Base-by-base conservation (phyloP, 768 basidiomycete genomes). In the Podaxis sp. region DNA sequence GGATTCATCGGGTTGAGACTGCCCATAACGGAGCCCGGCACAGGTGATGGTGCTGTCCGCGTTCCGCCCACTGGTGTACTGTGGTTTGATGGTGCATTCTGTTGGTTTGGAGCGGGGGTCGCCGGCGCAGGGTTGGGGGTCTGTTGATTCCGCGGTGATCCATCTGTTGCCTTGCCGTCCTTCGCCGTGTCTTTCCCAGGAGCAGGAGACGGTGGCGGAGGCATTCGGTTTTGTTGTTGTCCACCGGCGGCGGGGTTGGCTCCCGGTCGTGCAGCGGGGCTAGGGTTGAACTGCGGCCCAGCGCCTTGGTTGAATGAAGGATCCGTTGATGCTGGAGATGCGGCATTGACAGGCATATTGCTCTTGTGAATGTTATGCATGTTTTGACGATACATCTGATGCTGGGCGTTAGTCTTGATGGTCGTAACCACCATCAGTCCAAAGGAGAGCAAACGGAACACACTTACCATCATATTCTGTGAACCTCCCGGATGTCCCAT, bases 301-400 rank as follows among this genome's bases (percentile, higher is more conserved):
- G 50, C 35, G 6, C 37, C 50, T 11, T 50, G 28, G 18, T 54
- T 54, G 32, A 60, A 60, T 4, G 59, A 36, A 21, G 59, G 42
- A 23, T 60, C 59, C 25, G 36, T 23, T 11, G 79, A 68, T 63
- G 75, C 69, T 13, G 83, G 82, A n/a, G 82, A 82, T 13, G 74
- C 73, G 14, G 73, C 75, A 50, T 73, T 76, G 6, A 70, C 71
- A 0, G 72, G 71, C 40, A 75, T 66, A 13, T 64, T 69, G 58
- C 70, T 74, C 59, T 79, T 73, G 62, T 77, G 77, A 36, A 71
- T 59, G 51, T 64, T 65, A 42, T 66, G 64, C 59, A 70, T 69
- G 40, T 47, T 69, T 44, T 71, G 63, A 65, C 73, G 72, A 77
- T 74, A 65, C 48, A 62, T 50, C 55, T 58, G 42, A 35, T 44